Evolutionary conservation across 805 yeast species (phyloP).

Genomic region (Candida silvicultrix): DNA sequence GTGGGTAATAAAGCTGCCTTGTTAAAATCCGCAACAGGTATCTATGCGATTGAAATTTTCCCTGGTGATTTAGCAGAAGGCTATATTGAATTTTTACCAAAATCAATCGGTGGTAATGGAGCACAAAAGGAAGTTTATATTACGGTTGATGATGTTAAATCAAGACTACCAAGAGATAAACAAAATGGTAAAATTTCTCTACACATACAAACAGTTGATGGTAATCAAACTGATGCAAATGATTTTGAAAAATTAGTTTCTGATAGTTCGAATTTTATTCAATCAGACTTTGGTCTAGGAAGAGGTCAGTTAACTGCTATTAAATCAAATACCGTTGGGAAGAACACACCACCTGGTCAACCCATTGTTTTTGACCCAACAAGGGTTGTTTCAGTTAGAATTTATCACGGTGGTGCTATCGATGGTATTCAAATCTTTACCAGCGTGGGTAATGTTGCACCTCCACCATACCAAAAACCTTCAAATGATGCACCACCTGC

Average conservation of each 20-base stretch:
- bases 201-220: slow-evolving; percentile 53
- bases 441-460: slow-evolving; percentile 7
- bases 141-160: slow-evolving; percentile 38
- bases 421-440: slow-evolving; percentile 70
- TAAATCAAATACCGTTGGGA: slow-evolving; percentile 31
- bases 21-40: slow-evolving; percentile 55
- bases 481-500: slow-evolving; percentile 27
- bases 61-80: slow-evolving; percentile 40
- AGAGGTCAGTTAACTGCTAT: slow-evolving; percentile 32
- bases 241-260: slow-evolving; percentile 32
- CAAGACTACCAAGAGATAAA: slow-evolving; percentile 25
- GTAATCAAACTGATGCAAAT: slow-evolving; percentile 47
- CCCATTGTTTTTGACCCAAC: slow-evolving; percentile 30
- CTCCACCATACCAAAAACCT: slow-evolving; percentile 27
- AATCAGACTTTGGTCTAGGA: slow-evolving; percentile 35
- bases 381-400: slow-evolving; percentile 45
- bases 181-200: slow-evolving; percentile 35
- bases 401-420: slow-evolving; percentile 70
- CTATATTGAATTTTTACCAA: slow-evolving; percentile 56
- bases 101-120: slow-evolving; percentile 51
- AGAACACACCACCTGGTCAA: slow-evolving; percentile 19
- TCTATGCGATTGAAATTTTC: slow-evolving; percentile 65
- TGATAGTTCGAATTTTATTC: slow-evolving; percentile 10
- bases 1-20: slow-evolving; percentile 37
- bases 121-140: slow-evolving; percentile 47